Evolutionary conservation across 768 basidiomycete genomes (phyloP).

Genomic region (Rhodotorula diobovata): DNA sequence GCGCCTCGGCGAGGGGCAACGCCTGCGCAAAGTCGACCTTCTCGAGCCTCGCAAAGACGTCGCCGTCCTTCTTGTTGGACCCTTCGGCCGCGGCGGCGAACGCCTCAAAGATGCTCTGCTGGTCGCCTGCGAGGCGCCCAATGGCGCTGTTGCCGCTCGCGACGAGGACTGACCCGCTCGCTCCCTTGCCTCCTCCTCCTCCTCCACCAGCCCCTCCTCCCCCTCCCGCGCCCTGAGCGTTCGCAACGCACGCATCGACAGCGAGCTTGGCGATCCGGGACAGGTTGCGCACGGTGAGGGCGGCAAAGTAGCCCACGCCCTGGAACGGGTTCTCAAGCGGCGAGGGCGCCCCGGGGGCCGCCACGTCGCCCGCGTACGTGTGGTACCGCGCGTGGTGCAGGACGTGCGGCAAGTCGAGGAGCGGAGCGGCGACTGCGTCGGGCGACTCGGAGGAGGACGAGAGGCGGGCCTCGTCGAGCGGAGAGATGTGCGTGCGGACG

Average conservation of each 20-base stretch:
- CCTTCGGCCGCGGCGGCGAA: conserved; percentile 31
- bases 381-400: conserved; percentile 27
- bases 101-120: conserved; percentile 35
- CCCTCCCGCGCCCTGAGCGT: not conserved
- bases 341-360: conserved; percentile 1
- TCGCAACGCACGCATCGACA: not conserved
- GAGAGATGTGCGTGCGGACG: conserved; percentile 27
- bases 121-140: conserved; percentile 21
- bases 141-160: conserved; percentile 24
- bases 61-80: not conserved
- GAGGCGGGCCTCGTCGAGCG: not conserved
- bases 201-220: no score
- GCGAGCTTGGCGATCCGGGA: conserved; percentile 29
- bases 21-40: conserved; percentile 28
- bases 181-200: not conserved
- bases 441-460: not conserved
- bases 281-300: conserved; percentile 37
- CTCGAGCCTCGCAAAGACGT: conserved; percentile 18
- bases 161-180: conserved; percentile 8
- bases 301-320: conserved; percentile 16
- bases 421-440: not conserved
- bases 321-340: not conserved
- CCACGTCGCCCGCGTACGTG: conserved; percentile 17
- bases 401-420: not conserved
- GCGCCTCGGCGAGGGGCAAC: conserved; percentile 14